These are phyloP conservation scores for Hortaea werneckii DNA, from an alignment of 2,329 filamentous ascomycete species.

Conservation along the genomic window DNA sequence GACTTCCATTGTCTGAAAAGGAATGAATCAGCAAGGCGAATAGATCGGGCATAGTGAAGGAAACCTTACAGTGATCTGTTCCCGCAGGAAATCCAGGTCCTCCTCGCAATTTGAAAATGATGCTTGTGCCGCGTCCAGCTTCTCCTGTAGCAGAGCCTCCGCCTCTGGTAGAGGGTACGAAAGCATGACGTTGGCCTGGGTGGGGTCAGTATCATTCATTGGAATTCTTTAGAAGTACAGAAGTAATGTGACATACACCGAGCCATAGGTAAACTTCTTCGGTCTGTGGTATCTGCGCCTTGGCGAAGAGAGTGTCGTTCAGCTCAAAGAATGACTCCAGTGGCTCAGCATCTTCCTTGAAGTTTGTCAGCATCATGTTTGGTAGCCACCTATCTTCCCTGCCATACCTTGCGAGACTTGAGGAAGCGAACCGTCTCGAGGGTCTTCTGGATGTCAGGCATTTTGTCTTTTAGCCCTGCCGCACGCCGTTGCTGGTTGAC, in stretches of 20 bases:
- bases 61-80: conserved; percentile 78
- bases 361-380: neutral
- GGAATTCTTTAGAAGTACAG: neutral
- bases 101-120: conserved; percentile 86
- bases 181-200: conserved; percentile 89
- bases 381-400: neutral
- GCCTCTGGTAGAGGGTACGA: conserved; percentile 88
- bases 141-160: conserved; percentile 63
- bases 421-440: conserved; percentile 84
- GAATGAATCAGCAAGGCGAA: neutral
- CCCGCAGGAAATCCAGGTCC: conserved; percentile 86
- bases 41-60: too few relatives aligned
- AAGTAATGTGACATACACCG: conserved; percentile 47
- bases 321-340: conserved; percentile 92
- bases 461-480: conserved; percentile 78
- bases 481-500: conserved; percentile 78
- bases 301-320: conserved; percentile 90
- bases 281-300: conserved; percentile 69
- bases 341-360: conserved; percentile 45
- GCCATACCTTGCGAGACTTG: conserved; percentile 58
- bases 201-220: neutral
- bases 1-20: conserved; percentile 82
- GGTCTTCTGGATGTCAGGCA: conserved; percentile 94
- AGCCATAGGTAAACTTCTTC: conserved; percentile 96
- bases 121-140: conserved; percentile 67